phyloP scores from a whole-genome alignment of 129 eudicot species.

The Glebionis coronaria region DNA sequence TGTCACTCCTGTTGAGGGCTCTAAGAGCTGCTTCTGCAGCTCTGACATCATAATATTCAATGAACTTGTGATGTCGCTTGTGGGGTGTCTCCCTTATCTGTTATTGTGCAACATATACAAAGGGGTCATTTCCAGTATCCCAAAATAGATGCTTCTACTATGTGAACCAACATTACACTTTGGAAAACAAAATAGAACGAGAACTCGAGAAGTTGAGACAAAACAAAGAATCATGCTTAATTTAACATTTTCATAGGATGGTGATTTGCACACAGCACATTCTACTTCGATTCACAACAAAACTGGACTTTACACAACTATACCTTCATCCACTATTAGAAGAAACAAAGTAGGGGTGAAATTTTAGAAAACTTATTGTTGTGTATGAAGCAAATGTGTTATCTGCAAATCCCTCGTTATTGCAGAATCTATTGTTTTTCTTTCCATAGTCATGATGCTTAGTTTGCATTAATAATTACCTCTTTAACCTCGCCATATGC shows the following conservation, averaged over 20 bases:
- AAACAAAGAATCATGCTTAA: too few relatives aligned
- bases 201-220: too few relatives aligned
- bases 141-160: background rate
- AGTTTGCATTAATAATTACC: conserved; percentile 35
- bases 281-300: too few relatives aligned
- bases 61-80: conserved; percentile 84
- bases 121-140: conserved; percentile 2
- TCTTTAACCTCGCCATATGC: conserved; percentile 94
- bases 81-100: conserved; percentile 95
- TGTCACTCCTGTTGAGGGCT: conserved; percentile 84
- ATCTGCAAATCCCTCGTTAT: background rate
- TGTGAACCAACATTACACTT: background rate
- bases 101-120: conserved; percentile 16
- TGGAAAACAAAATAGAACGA: too few relatives aligned
- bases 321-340: too few relatives aligned
- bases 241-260: too few relatives aligned
- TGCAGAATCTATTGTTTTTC: conserved; percentile 11
- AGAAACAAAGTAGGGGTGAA: too few relatives aligned
- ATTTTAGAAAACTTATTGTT: too few relatives aligned
- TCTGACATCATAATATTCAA: conserved; percentile 90
- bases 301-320: too few relatives aligned
- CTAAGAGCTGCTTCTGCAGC: conserved; percentile 92
- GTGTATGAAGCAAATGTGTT: too few relatives aligned
- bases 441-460: background rate
- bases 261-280: too few relatives aligned